Conservation (phyloP, 2,329 filamentous ascomycete genomes). For the Fusarium sp. region DNA sequence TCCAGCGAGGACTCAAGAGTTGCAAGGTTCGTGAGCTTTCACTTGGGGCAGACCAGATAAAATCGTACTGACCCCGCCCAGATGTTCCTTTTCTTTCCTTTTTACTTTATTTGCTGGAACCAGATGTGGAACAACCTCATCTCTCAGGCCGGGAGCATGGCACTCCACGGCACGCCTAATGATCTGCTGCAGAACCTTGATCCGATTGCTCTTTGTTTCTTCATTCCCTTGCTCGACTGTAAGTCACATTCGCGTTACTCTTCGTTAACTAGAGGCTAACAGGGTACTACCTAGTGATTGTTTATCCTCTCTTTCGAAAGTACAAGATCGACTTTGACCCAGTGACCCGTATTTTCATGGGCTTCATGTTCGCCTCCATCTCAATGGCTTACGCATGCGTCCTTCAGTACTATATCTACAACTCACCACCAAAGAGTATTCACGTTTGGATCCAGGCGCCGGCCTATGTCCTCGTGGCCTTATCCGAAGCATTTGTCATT, state of each 20-base stretch:
- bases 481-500: slow-evolving; percentile 8
- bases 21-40: not conserved
- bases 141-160: slow-evolving; percentile 11
- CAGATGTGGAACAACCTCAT: slow-evolving; percentile 25
- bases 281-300: not conserved
- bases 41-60: rapidly evolving
- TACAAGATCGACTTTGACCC: slow-evolving; percentile 16
- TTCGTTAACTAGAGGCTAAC: not conserved
- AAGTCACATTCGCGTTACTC: not conserved
- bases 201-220: slow-evolving; percentile 2
- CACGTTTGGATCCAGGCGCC: slow-evolving; percentile 15
- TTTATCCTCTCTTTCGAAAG: not conserved
- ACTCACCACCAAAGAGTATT: slow-evolving; percentile 8
- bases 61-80: rapidly evolving
- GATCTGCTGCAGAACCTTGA: slow-evolving; percentile 10
- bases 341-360: not conserved
- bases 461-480: not conserved
- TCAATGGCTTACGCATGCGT: slow-evolving; percentile 15
- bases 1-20: slow-evolving; percentile 15
- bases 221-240: slow-evolving; percentile 13
- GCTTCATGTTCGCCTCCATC: slow-evolving; percentile 14
- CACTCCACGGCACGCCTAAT: slow-evolving; percentile 6
- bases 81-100: slow-evolving; percentile 19
- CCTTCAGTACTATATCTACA: slow-evolving; percentile 10
- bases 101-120: slow-evolving; percentile 21